Base-by-base conservation (phyloP, 805 yeast genomes). In the Schizosaccharomyces japonicus region DNA sequence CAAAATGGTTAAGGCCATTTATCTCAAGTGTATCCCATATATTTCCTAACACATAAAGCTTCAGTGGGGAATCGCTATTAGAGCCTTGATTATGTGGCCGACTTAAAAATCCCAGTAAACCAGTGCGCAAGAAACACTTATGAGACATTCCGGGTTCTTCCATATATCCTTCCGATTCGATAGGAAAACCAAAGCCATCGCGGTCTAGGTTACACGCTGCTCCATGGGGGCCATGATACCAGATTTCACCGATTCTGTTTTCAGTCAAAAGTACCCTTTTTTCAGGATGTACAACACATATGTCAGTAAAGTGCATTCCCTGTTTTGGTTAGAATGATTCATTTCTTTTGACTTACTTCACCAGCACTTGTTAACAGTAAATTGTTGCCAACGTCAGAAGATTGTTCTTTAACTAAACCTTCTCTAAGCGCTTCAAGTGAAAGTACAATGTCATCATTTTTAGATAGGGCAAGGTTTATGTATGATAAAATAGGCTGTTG, bases 231-330 rank as follows among this genome's bases (percentile, higher is more conserved):
- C 25, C 42, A 23, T 80, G 73, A 2, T 87, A 92, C 96, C 96
- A 90, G 36, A 90, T 83, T 62, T 90, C 99, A 30, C 99, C 99
- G 60, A 74, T 75, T 60, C 90, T 98, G 6, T 96, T 95, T 48
- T 77, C 77, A 50, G 71, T 73, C 58, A 98, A 87, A 10, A 84
- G 65, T 48, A 67, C 64, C 42, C 71, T 62, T 0, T 95, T 87
- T 58, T 90, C 95, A 1, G 98, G 98, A 53, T 90, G 90, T 2
- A 90, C 95, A 50, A 90, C 79, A 1, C 93, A 36, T 15, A 36
- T 19, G 13, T 36, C 42, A 21, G 17, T 36, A 10, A 19, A 21
- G 15, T 19, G 23, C 5, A 15, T 15, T 13, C 23, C 23, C 42
- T 36, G n/a, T 19, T 5, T 6, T 36, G 27, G n/a, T 36, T 36